Conservation (phyloP, 2,329 filamentous ascomycete genomes). For the Fusarium mundagurra region DNA sequence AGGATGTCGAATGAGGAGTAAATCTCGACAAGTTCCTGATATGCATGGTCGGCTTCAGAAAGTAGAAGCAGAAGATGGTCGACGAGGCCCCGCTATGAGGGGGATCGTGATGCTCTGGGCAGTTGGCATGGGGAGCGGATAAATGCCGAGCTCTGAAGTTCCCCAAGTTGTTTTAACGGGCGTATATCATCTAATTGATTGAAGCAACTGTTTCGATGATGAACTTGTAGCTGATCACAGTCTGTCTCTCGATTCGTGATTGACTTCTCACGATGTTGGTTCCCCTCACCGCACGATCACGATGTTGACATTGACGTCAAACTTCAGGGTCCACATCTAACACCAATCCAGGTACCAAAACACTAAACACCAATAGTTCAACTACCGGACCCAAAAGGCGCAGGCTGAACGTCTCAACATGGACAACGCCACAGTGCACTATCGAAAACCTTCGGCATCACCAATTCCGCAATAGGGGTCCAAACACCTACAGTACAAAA, state of each 20-base stretch:
- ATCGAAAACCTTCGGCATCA: slow-evolving; percentile 1
- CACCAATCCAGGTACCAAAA: not conserved
- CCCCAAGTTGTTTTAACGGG: rapidly evolving
- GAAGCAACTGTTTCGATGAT: rapidly evolving
- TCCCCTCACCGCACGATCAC: not conserved
- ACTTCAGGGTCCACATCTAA: slow-evolving; percentile 1
- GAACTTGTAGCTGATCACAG: rapidly evolving
- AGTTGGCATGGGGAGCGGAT: not conserved
- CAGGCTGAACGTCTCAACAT: slow-evolving; percentile 4
- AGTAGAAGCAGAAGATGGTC: not conserved
- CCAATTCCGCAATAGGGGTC: not conserved
- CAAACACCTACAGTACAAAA: not conserved
- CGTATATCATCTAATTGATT: not conserved
- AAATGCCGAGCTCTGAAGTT: not conserved
- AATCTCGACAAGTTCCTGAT: not conserved
- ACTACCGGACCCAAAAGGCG: not conserved
- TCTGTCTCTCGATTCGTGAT: not conserved
- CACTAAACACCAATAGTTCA: slow-evolving; percentile 8
- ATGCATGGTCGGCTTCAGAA: not conserved
- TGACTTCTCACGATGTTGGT: not conserved
- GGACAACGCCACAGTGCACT: not conserved
- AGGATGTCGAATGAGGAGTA: not conserved
- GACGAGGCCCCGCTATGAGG: not conserved
- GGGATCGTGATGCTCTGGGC: not conserved
- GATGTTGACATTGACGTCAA: not conserved